These are phyloP conservation scores for Boletus sp. DNA, from an alignment of 768 basidiomycete species.

Conservation along the genomic window DNA sequence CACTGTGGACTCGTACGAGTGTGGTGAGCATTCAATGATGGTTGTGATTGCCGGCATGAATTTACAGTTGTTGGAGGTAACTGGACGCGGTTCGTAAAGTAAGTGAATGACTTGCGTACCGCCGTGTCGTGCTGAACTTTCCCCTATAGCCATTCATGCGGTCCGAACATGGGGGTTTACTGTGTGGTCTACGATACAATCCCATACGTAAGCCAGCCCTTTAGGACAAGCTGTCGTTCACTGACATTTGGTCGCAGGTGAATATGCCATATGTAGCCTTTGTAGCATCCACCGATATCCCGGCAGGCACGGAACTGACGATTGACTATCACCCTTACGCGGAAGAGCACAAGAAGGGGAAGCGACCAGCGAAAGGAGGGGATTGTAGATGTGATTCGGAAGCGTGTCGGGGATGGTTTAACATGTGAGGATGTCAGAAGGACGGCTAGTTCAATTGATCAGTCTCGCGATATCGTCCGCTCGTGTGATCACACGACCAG, in stretches of 20 bases:
- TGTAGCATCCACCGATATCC: constrained; percentile 47
- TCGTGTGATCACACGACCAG: too few relatives aligned
- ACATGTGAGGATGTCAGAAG: background rate
- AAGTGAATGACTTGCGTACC: constrained; percentile 15
- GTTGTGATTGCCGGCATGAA: background rate
- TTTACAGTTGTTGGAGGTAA: constrained; percentile 46
- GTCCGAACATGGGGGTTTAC: constrained; percentile 55
- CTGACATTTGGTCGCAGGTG: constrained; percentile 34
- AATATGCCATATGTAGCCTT: constrained; percentile 64
- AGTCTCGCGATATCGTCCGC: too few relatives aligned
- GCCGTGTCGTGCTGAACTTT: constrained; percentile 2
- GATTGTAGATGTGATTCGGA: constrained; percentile 38
- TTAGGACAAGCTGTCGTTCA: background rate
- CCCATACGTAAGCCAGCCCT: constrained; percentile 39
- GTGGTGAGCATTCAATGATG: constrained; percentile 38
- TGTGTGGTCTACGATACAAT: constrained; percentile 62
- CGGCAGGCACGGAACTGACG: constrained; percentile 52
- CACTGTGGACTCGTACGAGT: constrained; percentile 52
- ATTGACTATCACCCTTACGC: constrained; percentile 60
- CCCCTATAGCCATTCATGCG: constrained; percentile 59
- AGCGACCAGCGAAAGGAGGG: constrained; percentile 25
- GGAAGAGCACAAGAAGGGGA: constrained; percentile 24
- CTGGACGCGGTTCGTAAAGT: constrained; percentile 78
- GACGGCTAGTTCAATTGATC: too few relatives aligned
- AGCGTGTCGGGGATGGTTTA: constrained; percentile 39